Evolutionary conservation across 2,329 filamentous ascomycete species (phyloP), one percentile per base, ranked within the genome.

Genomic region (Colletotrichum eremochloae): DNA sequence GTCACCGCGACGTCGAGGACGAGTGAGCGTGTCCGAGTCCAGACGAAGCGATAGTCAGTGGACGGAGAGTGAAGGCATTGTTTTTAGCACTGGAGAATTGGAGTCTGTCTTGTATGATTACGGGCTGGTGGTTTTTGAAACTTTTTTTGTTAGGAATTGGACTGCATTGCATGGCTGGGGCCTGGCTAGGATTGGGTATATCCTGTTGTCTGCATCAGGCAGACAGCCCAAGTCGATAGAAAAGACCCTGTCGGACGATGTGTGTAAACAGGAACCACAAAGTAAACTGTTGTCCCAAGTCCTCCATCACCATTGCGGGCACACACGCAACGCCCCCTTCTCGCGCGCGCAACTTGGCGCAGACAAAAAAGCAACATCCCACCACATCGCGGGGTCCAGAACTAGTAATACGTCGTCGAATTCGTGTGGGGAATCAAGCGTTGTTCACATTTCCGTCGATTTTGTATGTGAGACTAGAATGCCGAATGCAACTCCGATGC

Each of bases 1-100:
- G 90, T 72, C 90, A 92, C 82, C 85, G 85, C 58, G 90, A 92
- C 75, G 81, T 92, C 38, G 90, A 92, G 74, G 90, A 92, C 74
- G 90, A 92, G 77, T 91, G 82, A 79, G 76, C 36, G 48, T 40
- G 11, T 12, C 36, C 6, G 2, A 7, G 20, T 31, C 3, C 66
- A 52, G 20, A 36, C 36, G 20, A 53, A 56, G 36, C 42, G 38
- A 15, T 20, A 48, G 36, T 29, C 40, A 58, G 38, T 33, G 36
- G 56, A 40, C 11, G 38, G 18, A 50, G 20, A 38, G 52, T 29
- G 55, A 61, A 46, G 46, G 68, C 56, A 75, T 71, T 68, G 58
- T 61, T 63, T 72, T 64, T 71, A 76, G 76, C 75, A 79, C 79
- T 74, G 80, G 81, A 82, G 81, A 82, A 83, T 75, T 76, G 85